These are phyloP conservation scores for Capsella rubella DNA, from an alignment of 441 rosid species.

Conservation along the genomic window DNA sequence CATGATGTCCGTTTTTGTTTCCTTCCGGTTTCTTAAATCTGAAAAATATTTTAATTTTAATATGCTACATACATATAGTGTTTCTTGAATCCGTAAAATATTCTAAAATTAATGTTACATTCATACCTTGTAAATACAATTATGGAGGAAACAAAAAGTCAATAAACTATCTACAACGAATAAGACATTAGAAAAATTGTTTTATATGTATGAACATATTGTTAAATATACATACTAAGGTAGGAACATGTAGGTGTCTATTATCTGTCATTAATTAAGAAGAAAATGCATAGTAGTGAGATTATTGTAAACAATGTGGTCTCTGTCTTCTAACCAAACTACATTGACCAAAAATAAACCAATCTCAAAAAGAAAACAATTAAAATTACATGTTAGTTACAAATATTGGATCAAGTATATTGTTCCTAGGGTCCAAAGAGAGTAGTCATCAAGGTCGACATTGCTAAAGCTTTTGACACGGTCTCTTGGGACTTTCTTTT, in stretches of 20 bases:
- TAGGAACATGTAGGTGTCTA: slow-evolving; percentile 9
- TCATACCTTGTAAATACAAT: too few species aligned
- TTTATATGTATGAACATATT: neutral
- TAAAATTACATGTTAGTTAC: neutral
- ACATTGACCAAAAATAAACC: neutral
- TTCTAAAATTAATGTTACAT: too few species aligned
- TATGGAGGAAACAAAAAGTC: neutral
- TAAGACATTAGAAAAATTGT: too few species aligned
- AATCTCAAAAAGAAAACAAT: neutral
- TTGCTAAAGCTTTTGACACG: too few species aligned
- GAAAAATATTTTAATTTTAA: too few species aligned
- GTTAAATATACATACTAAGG: neutral
- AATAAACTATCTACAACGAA: slow-evolving; percentile 16
- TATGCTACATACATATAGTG: too few species aligned
- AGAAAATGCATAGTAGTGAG: slow-evolving; percentile 27
- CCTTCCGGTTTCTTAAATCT: too few species aligned
- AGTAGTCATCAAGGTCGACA: too few species aligned
- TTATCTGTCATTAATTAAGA: slow-evolving; percentile 6
- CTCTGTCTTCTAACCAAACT: slow-evolving; percentile 11
- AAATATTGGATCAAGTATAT: neutral
- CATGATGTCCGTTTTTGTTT: too few species aligned
- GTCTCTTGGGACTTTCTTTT: too few species aligned
- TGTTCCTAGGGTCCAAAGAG: too few species aligned
- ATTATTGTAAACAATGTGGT: slow-evolving; percentile 8
- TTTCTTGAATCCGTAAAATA: too few species aligned